Conservation (phyloP, 257 asterid genomes). For the Solanum gandarillasii region DNA sequence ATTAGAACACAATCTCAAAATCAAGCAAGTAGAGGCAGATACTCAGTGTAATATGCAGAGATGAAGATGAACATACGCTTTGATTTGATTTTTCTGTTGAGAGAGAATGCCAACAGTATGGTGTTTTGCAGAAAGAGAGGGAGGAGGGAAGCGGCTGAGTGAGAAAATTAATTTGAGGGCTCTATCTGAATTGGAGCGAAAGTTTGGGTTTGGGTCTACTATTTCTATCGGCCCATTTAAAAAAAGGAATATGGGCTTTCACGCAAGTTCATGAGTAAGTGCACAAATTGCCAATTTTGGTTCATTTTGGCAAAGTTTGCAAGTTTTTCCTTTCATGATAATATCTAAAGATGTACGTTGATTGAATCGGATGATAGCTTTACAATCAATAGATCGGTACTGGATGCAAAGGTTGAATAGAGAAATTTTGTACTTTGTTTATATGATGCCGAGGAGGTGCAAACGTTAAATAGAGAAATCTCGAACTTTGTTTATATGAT, state of each 20-base stretch:
- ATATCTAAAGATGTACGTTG: background rate
- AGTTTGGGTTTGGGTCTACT: background rate
- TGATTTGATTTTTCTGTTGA: background rate
- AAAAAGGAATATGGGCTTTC: background rate
- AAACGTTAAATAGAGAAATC: no score
- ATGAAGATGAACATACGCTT: background rate
- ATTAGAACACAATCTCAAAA: background rate
- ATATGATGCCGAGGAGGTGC: no score
- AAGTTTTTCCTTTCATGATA: background rate
- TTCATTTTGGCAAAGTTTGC: background rate
- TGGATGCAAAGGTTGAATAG: no score
- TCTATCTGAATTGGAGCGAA: background rate
- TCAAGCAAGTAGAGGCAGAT: background rate
- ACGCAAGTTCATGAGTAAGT: background rate
- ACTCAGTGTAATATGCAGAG: background rate
- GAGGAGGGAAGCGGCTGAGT: background rate
- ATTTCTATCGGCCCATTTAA: background rate
- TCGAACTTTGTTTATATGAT: no score
- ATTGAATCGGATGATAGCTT: background rate
- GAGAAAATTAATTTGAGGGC: background rate
- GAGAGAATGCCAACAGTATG: background rate
- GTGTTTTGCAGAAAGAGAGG: background rate
- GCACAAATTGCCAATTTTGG: background rate
- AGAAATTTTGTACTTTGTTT: no score
- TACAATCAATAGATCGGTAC: background rate